phyloP scores from a whole-genome alignment of 805 yeast genomes.

The Saccharomycopsis javanensis region DNA sequence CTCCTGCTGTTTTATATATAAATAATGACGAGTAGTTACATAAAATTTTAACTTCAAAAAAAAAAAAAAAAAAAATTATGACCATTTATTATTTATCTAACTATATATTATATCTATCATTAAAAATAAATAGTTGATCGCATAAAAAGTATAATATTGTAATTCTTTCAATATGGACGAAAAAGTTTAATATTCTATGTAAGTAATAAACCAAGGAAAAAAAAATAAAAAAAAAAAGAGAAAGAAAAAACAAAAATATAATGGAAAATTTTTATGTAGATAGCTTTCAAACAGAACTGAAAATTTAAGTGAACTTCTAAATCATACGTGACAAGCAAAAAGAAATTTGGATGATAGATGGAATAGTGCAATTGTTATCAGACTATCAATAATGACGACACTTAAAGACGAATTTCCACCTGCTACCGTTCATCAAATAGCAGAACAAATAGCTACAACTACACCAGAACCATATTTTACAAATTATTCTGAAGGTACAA shows the following conservation, averaged over 20 bases:
- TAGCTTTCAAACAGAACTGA: too few relatives aligned
- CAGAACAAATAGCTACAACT: neutral
- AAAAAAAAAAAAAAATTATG: too few relatives aligned
- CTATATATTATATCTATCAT: too few relatives aligned
- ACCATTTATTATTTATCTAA: too few relatives aligned
- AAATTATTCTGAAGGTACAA: constrained; percentile 44
- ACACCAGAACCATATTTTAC: constrained; percentile 26
- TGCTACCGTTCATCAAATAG: constrained; percentile 5
- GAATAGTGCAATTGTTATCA: neutral
- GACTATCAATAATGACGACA: constrained; percentile 40
- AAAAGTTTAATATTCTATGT: neutral
- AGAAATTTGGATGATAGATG: neutral
- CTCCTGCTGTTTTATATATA: neutral
- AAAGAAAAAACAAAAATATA: too few relatives aligned
- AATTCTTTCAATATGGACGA: neutral
- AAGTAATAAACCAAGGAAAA: neutral
- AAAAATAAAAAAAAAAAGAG: too few relatives aligned
- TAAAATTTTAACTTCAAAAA: neutral
- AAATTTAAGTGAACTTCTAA: too few relatives aligned
- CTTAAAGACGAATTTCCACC: constrained; percentile 11
- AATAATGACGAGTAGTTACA: neutral
- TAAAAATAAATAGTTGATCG: neutral
- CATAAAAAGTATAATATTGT: neutral
- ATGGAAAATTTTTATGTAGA: neutral
- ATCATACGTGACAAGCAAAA: too few relatives aligned